Base-by-base conservation (phyloP, 768 basidiomycete species). In the Gloeophyllum trabeum region DNA sequence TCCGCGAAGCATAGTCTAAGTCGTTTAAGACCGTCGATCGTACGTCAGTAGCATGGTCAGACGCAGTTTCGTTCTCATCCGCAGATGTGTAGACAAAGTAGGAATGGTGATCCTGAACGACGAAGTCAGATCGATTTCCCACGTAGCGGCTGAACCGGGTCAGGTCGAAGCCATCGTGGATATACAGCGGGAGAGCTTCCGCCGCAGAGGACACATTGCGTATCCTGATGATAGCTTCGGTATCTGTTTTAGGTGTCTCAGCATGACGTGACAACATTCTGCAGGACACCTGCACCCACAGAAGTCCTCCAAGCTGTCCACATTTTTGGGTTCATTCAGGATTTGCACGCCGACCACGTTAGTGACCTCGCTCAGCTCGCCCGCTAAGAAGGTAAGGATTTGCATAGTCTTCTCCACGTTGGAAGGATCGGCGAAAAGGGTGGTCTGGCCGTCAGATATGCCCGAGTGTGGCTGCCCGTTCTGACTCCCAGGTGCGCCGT, bases 21-120 rank as follows among this genome's bases (percentile, higher is more conserved):
- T 49, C 49, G 40, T 41, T 54, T 23, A 41, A 45, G 42, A 50
- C 58, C 23, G 46, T 42, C 10, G 51, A 48, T 21, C 50, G 47
- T 28, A 76, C 45, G 23, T 67, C 62, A 19, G 56, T 47, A 3
- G 66, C 66, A 43, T 75, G 72, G 19, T 64, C 58, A 43, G 54
- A 58, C 6, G 60, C 81, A 35, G 54, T 69, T 57, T 61, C 63
- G 13, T 50, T 51, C 16, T 62, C 57, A 49, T 86, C 82, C 2
- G 62, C 51, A 2, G 69, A 57, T 0, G 78, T 75, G 48, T 77
- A 84, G 47, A 83, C 74, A 49, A 80, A 74, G 64, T 85, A 76
- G 32, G 78, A 76, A 50, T 87, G 85, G 53, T 84, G 76, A 45
- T 89, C 84, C 46, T 80, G 65, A 4, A 86, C 73, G 19, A 81